Evolutionary conservation across 1,284 basidiomycete genomes (phyloP), one percentile per base, ranked within the genome.

Genomic region (Fomes fomentarius): DNA sequence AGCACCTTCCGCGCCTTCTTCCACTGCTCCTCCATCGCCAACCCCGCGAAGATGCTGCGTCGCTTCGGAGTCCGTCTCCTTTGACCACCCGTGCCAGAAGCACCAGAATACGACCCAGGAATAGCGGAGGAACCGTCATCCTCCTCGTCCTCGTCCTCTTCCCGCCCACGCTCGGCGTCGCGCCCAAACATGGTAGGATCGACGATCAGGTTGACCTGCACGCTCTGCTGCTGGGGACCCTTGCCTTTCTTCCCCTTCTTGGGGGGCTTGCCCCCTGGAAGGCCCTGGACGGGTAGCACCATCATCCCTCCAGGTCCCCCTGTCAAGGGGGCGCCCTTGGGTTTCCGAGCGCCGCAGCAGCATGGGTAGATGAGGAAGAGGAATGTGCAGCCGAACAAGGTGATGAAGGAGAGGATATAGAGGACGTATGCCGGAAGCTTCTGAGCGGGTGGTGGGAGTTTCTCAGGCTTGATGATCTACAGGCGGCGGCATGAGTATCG

Each of bases 151-250:
- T 69, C 71, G 1, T 73, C 71, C 8, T 74, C 72, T 25, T 73
- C 71, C 1, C 71, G 72, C 4, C 69, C 71, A 11, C 63, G 55
- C 39, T 64, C 65, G 22, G 61, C 49, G 30, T 68, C 60, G 17
- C 69, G 67, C 1, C 73, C 76, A 41, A 89, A 85, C 57, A 81
- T 78, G 3, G 73, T 72, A 8, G 86, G 85, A 65, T 88, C 85
- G 28, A 88, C 83, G 57, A 88, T 88, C 41, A 88, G 73, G 65
- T 88, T 89, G 47, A 88, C 84, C 54, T 88, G 85, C 0, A 89
- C 81, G 60, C 80, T 75, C 38, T 76, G 75, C 41, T 65, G 66
- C 9, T 61, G 65, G 31, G 66, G 64, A 10, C 66, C 68, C 54
- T 73, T 66, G 37, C 58, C 57, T 31, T 64, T 68, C 53, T 70